Percentiles rank a stretch among this genome's conserved stretches.
phyloP scores from a whole-genome alignment of 768 basidiomycete genomes.

The Imleria badia region DNA sequence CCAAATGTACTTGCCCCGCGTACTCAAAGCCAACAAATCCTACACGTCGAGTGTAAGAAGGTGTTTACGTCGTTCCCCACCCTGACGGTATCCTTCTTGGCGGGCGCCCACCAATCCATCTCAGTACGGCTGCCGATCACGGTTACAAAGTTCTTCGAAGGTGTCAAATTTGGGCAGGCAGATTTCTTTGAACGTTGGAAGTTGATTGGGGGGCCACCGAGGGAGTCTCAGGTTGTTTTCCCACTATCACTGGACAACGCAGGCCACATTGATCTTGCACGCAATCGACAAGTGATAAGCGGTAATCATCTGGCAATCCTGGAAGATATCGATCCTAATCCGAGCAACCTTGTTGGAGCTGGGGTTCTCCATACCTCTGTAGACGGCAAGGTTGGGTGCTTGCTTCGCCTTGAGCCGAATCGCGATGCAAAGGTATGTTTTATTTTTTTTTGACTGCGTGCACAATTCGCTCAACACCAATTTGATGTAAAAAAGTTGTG shows the following conservation, averaged over 20 bases:
- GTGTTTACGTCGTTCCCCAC: conserved; percentile 76
- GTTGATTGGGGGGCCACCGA: conserved; percentile 91
- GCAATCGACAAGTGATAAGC: conserved; percentile 70
- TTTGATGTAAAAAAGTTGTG: conserved; percentile 60
- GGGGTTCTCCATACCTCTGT: conserved; percentile 92
- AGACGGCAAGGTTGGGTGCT: conserved; percentile 93
- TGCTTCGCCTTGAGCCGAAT: conserved; percentile 92
- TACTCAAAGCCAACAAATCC: conserved; percentile 88
- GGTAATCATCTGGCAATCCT: conserved; percentile 79
- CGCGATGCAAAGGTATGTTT: conserved; percentile 83
- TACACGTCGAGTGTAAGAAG: conserved; percentile 95
- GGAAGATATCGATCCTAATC: conserved; percentile 88
- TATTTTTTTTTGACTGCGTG: neutral
- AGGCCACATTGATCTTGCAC: conserved; percentile 74
- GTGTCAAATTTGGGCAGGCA: conserved; percentile 74
- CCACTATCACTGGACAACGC: conserved; percentile 65
- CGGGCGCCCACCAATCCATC: conserved; percentile 87
- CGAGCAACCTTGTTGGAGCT: conserved; percentile 91
- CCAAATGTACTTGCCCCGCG: conserved; percentile 76
- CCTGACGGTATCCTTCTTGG: conserved; percentile 85
- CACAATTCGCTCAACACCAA: neutral
- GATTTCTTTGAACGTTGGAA: conserved; percentile 99
- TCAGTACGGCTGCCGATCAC: conserved; percentile 84
- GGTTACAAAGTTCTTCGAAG: conserved; percentile 90
- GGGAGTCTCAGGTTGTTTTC: conserved; percentile 89